Evolutionary conservation across 1,284 basidiomycete species (phyloP), one percentile per base, ranked within the genome.

Genomic region (Irpex lacteus): DNA sequence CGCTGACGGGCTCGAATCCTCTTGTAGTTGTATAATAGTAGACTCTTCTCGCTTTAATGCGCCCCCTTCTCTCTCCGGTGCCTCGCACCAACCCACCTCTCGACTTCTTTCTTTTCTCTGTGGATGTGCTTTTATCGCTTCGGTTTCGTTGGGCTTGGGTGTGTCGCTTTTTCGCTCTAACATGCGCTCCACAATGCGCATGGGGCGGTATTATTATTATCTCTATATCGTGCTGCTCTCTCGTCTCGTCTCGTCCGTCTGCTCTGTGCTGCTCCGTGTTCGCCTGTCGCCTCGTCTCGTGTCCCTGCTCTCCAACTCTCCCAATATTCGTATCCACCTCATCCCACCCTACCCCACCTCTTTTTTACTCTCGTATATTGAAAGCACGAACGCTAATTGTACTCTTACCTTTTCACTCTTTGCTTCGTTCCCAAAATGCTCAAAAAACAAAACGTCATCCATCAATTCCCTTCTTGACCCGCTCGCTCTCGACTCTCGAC

Each of bases 1-100:
- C 61, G 55, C 56, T 62, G 13, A 55, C 54, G 5, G 54, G 61
- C 61, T 62, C 55, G 32, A 54, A 58, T 26, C 32, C 52, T 38
- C 44, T 44, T 58, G 54, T 55, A 55, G 54, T 55, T n/a, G 54
- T 55, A 32, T 55, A 55, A 55, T 53, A 53, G 50, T 8, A 8
- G 18, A 11, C 11, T 49, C 36, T 58, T 21, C 34, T 19, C 26
- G 40, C 54, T 9, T 57, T 44, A 44, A 44, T 15, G 15, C 38
- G 9, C 38, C 38, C 15, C 38, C 38, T 44, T 15, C 38, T 15
- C 15, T 15, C 38, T 44, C 15, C 38, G 21, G 21, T 26, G 21
- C 18, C 36, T 58, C 52, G 32, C 18, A 19, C 38, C 57, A 36
- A 38, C 56, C 49, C 40, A n/a, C 58, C 34, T 53, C 49, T 64